Conservation (phyloP, 2,329 filamentous ascomycete species). For the Coniochaeta ligniaria region DNA sequence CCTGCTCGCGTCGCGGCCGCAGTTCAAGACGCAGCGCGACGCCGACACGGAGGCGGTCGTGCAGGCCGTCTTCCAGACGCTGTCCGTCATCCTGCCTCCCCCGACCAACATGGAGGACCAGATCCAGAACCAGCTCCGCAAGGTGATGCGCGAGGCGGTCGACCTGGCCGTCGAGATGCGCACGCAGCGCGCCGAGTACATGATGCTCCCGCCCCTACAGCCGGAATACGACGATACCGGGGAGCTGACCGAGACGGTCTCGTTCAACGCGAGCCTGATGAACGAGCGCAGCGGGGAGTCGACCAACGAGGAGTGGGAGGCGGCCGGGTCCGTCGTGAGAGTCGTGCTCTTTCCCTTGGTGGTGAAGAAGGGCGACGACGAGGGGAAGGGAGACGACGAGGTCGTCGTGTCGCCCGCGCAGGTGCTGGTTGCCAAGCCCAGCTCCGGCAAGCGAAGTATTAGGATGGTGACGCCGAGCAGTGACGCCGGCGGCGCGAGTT, state of each 20-base stretch:
- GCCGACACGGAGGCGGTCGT: conserved; percentile 95
- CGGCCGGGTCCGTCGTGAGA: conserved; percentile 69
- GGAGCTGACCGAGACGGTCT: conserved; percentile 78
- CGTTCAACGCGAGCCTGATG: conserved; percentile 92
- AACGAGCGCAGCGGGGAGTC: conserved; percentile 71
- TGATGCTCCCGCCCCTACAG: conserved; percentile 93
- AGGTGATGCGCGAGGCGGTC: conserved; percentile 83
- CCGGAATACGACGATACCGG: conserved; percentile 93
- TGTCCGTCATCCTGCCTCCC: conserved; percentile 80
- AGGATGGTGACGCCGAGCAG: conserved; percentile 40
- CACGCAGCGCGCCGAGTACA: conserved; percentile 91
- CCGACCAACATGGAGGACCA: conserved; percentile 73
- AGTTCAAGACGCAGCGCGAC: conserved; percentile 76
- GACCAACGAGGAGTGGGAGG: conserved; percentile 36
- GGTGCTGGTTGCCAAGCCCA: conserved; percentile 65
- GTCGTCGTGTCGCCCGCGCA: conserved; percentile 94
- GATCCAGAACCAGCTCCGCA: conserved; percentile 76
- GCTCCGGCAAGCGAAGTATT: conserved; percentile 20
- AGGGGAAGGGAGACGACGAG: conserved; percentile 82
- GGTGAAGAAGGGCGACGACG: conserved; percentile 89
- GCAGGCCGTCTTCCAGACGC: conserved; percentile 77
- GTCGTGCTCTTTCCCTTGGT: conserved; percentile 94
- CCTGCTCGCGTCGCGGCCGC: conserved; percentile 69
- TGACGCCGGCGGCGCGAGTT: conserved; percentile 40
- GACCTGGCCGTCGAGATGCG: conserved; percentile 95